Base-by-base conservation (phyloP, 1,284 basidiomycete species). In the Neolentinus lepideus region DNA sequence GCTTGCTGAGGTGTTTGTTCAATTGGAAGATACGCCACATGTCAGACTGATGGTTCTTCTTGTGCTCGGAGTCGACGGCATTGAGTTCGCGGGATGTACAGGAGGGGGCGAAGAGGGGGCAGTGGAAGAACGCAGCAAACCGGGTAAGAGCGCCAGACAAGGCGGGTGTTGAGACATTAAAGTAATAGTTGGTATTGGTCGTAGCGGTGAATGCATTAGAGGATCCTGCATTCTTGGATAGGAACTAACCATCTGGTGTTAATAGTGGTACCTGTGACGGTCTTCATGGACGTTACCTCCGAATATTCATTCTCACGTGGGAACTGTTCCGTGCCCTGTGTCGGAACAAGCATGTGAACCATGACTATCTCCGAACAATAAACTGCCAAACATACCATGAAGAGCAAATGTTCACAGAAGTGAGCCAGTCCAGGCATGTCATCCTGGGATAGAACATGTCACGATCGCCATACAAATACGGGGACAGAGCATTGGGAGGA, bases 11-110 rank as follows among this genome's bases (percentile, higher is more conserved):
- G 61, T 88, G 83, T 73, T 99, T 99, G 72, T 94, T 94, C 25
- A 98, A 75, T 72, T 99, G 97, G 73, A 92, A 98, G 56, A 95
- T 85, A n/a, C 97, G 84, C 94, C 95, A 98, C 66, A 89, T 75
- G 69, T 99, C 96, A n/a, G 77, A 78, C 71, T 98, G 96, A 53
- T 94, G 81, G 68, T 99, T 99, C 78, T 99, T 99, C 77, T 94
- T 94, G 79, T 99, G 91, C 69, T 99, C 97, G 1, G 94, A 98
- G 68, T 99, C 90, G 35, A 99, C 97, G 1, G 97, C 97, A 62
- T 95, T 94, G 61, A 98, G 84, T 72, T 99, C 97, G 50, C 97
- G 84, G 54, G 90, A 84, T 0, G 96, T 96, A 69, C 96, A 96
- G 16, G 91, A 92, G 0, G 90, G 83, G 11, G 91, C 76, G 67